These are phyloP conservation scores for Penstemon newberryi DNA, from an alignment of 257 asterid species.

Conservation along the genomic window DNA sequence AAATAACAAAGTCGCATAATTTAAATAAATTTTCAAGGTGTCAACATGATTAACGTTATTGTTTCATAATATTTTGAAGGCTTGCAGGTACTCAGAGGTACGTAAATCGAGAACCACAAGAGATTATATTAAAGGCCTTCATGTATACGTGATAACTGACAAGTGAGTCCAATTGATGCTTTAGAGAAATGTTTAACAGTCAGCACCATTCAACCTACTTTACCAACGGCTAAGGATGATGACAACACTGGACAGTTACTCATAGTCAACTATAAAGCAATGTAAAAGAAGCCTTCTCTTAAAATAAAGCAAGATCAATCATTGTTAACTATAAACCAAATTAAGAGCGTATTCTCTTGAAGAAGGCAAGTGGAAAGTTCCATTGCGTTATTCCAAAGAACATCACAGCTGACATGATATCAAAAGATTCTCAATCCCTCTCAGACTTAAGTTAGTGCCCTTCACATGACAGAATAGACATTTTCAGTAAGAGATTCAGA, in stretches of 20 bases:
- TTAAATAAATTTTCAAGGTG: conserved; percentile 8
- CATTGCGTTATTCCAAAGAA: conserved; percentile 1
- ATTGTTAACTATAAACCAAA: background rate
- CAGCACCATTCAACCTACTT: conserved; percentile 20
- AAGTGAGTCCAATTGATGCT: conserved; percentile 14
- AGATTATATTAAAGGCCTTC: conserved; percentile 20
- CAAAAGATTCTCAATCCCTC: background rate
- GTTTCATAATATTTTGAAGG: conserved; percentile 12
- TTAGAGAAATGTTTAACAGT: background rate
- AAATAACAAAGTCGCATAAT: background rate
- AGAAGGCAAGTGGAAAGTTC: conserved; percentile 19
- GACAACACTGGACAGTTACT: conserved; percentile 14
- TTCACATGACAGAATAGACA: conserved; percentile 11
- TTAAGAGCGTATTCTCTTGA: conserved; percentile 13
- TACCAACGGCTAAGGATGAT: conserved; percentile 16
- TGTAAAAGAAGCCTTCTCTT: background rate
- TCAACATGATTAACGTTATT: background rate
- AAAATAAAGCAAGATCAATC: background rate
- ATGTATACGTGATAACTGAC: background rate
- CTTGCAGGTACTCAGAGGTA: background rate
- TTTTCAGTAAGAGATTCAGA: background rate
- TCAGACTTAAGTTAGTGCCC: conserved; percentile 11
- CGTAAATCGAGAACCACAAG: background rate
- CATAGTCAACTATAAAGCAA: conserved; percentile 19
- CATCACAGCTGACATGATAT: conserved; percentile 4